A percentile compares a stretch with the other conserved stretches of the same genome.
Evolutionary conservation across 2,329 filamentous ascomycete species (phyloP).

Genomic region (Byssoonygena ceratinophila): DNA sequence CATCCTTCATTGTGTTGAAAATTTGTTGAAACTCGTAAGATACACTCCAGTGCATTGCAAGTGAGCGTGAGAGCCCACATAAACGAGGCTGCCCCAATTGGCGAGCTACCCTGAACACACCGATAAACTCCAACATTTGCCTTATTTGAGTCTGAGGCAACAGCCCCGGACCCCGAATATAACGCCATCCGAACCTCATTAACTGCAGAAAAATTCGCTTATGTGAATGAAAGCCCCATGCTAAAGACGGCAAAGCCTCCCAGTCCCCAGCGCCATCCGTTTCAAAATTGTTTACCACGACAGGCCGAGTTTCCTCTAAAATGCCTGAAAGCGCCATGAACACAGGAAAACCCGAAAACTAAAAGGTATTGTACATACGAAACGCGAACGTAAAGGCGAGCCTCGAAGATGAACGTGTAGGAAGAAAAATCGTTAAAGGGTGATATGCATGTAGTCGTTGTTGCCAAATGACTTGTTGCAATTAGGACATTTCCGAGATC

Average conservation of each 20-base stretch:
- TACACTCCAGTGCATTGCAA: neutral
- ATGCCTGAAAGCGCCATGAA: constrained; percentile 14
- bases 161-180: neutral
- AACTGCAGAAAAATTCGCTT: neutral
- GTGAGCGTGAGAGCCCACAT: neutral
- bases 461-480: constrained; percentile 87
- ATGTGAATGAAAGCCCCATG: constrained; percentile 2
- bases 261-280: constrained; percentile 9
- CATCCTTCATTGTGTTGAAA: constrained; percentile 3
- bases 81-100: neutral
- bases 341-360: constrained; percentile 12
- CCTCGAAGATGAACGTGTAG: neutral
- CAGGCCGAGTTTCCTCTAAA: constrained; percentile 3
- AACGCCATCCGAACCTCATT: constrained; percentile 1
- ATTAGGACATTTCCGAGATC: constrained; percentile 88
- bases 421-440: constrained; percentile 25
- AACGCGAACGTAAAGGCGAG: neutral
- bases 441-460: constrained; percentile 68
- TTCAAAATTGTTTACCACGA: constrained; percentile 4
- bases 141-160: neutral
- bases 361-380: constrained; percentile 13
- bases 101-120: constrained; percentile 3
- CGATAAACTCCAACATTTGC: constrained; percentile 3
- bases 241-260: constrained; percentile 1
- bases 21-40: neutral